A percentile compares a stretch with the other conserved stretches of the same genome.
Evolutionary conservation across 2,329 filamentous ascomycete species (phyloP).

Genomic region (Cordyceps javanica): DNA sequence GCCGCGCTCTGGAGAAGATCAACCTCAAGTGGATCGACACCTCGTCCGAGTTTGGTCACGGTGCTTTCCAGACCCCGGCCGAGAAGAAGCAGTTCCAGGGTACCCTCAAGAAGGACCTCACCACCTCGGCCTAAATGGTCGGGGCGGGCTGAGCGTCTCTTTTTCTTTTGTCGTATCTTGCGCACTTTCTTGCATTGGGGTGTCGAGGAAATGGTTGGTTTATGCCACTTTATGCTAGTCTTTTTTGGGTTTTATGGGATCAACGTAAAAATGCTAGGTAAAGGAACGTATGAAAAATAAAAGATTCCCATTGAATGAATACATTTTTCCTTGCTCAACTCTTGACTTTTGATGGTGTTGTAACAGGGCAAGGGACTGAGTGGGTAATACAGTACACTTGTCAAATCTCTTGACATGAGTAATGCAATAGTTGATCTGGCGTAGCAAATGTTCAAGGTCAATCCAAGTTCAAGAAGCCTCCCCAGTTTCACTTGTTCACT

Average conservation of each 20-base stretch:
- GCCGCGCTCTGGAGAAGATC: constrained; percentile 97
- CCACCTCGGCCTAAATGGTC: constrained; percentile 40
- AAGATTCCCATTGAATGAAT: constrained; percentile 24
- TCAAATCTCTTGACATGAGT: no score
- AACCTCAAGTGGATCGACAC: constrained; percentile 99
- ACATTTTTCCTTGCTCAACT: neutral
- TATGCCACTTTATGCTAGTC: constrained; percentile 29
- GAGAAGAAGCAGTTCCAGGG: constrained; percentile 98
- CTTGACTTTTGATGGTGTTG: neutral
- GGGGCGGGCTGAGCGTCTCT: constrained; percentile 15
- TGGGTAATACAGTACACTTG: no score
- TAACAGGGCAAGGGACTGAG: no score
- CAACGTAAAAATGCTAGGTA: constrained; percentile 29
- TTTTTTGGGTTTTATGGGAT: constrained; percentile 30
- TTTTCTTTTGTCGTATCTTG: constrained; percentile 38
- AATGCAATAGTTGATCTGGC: no score
- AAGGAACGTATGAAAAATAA: constrained; percentile 28
- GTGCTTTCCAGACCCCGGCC: constrained; percentile 95
- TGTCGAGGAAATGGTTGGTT: constrained; percentile 44
- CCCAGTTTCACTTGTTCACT: no score
- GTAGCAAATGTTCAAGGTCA: no score
- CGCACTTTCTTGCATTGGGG: constrained; percentile 41
- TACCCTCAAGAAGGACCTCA: constrained; percentile 97
- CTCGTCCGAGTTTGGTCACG: constrained; percentile 99
- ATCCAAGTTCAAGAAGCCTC: no score